Evolutionary conservation across 2,329 filamentous ascomycete species (phyloP), one percentile per base, ranked within the genome.

Genomic region (Neonectria hederae): DNA sequence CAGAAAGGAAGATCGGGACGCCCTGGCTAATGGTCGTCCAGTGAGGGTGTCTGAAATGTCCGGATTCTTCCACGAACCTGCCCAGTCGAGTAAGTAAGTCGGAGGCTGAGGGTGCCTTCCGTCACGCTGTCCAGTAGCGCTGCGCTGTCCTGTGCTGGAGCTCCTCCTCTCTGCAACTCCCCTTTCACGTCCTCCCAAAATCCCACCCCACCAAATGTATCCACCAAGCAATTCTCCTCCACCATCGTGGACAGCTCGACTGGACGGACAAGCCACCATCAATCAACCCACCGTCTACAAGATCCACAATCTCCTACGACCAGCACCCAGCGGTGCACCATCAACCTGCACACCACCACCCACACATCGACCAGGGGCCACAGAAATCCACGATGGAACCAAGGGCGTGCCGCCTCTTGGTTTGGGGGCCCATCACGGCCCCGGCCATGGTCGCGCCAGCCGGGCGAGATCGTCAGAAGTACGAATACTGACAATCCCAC

Each of bases 331-430:
- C 59, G 54, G 46, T 62, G 53, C 59, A 62, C 53, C 53, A 57
- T 62, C 59, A 42, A 57, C 53, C 52, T 57, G 53, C 53, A 53
- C 53, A 57, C 53, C 59, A 62, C 59, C 59, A 53, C 65, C 70
- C 70, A 72, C 70, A 69, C 63, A 63, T 70, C 61, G 64, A 59
- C 63, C 61, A 68, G n/a, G 65, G 66, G 62, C 68, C 67, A 72
- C 69, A 62, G 46, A 48, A 62, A 55, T 56, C 59, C 59, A 45
- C 59, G 59, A 62, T 62, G 53, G 59, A 62, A 55, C 59, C 54
- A 55, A 54, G 59, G 45, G 53, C 38, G 52, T 19, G 59, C 53
- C 10, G 59, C 53, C 32, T 42, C 21, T 43, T 54, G 54, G 28
- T 45, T 62, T 62, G 59, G 54, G 59, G 59, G 59, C 52, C 49